These are phyloP conservation scores for Quercus bicolor DNA, from an alignment of 306 rosid genomes.

Conservation along the genomic window DNA sequence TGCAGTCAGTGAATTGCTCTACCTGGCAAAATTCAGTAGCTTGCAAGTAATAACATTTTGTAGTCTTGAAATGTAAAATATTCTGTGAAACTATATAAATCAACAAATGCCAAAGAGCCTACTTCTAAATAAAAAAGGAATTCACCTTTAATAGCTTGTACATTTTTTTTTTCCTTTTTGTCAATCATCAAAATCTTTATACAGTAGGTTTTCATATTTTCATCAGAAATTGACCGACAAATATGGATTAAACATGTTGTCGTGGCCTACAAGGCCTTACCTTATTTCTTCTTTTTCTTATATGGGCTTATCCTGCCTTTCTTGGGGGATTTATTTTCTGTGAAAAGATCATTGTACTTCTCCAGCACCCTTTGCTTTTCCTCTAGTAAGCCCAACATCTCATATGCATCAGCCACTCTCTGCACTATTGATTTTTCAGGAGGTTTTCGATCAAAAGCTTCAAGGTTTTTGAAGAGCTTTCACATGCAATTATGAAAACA, in stretches of 20 bases:
- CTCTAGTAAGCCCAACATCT: slow-evolving; percentile 55
- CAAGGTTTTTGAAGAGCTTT: slow-evolving; percentile 86
- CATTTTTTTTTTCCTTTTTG: too few species aligned
- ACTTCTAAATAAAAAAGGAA: too few species aligned
- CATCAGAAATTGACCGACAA: not conserved
- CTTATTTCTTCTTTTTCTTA: slow-evolving; percentile 29
- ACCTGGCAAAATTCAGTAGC: too few species aligned
- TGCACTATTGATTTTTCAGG: slow-evolving; percentile 64
- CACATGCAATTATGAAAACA: slow-evolving; percentile 23
- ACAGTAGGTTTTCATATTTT: not conserved
- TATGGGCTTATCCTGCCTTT: slow-evolving; percentile 18
- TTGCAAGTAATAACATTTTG: too few species aligned
- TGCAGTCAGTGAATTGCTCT: too few species aligned
- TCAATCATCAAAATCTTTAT: too few species aligned
- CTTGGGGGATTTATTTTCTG: slow-evolving; percentile 28
- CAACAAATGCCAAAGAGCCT: too few species aligned
- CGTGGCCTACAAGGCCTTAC: not conserved
- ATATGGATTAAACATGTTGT: not conserved
- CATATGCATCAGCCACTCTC: slow-evolving; percentile 81
- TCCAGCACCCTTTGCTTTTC: slow-evolving; percentile 66
- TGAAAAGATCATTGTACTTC: slow-evolving; percentile 60
- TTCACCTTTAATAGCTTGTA: too few species aligned
- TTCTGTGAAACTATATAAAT: too few species aligned
- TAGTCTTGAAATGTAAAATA: too few species aligned
- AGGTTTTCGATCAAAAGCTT: slow-evolving; percentile 87